phyloP scores from a whole-genome alignment of 768 basidiomycete species.

The Candolleomyces aberdarensis region DNA sequence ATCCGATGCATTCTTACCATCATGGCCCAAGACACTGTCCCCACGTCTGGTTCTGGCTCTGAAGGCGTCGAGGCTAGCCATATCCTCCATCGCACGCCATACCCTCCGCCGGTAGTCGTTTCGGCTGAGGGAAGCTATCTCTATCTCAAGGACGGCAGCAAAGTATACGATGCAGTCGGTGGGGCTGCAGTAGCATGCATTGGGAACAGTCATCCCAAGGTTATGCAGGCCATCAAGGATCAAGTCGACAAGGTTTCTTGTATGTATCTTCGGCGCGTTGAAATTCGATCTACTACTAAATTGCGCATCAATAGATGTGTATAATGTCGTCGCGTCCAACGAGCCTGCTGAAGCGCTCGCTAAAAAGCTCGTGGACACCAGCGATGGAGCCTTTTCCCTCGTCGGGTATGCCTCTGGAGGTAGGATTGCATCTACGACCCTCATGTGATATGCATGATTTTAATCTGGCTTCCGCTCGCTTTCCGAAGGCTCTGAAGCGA shows the following conservation, averaged over 20 bases:
- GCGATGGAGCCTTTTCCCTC: conserved; percentile 71
- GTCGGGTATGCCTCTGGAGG: conserved; percentile 78
- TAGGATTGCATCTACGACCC: conserved; percentile 11
- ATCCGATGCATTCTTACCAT: not conserved
- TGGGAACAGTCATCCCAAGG: conserved; percentile 70
- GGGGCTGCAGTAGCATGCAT: conserved; percentile 84
- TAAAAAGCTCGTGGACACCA: conserved; percentile 55
- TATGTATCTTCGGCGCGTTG: conserved; percentile 29
- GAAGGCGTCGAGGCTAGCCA: not conserved
- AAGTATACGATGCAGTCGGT: conserved; percentile 76
- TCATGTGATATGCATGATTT: not conserved
- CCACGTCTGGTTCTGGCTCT: not conserved
- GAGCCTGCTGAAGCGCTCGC: conserved; percentile 81
- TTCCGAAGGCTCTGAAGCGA: conserved; percentile 75
- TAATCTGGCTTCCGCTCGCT: not conserved
- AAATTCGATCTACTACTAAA: too few species aligned
- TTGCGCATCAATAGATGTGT: conserved; percentile 56
- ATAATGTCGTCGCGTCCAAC: conserved; percentile 82
- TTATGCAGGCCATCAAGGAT: conserved; percentile 71
- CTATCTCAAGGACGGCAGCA: conserved; percentile 64
- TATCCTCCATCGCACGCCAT: conserved; percentile 71
- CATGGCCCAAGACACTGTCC: not conserved
- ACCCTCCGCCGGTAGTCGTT: conserved; percentile 68
- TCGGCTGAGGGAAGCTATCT: conserved; percentile 69
- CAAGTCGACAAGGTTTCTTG: conserved; percentile 78